phyloP scores from a whole-genome alignment of 208 protist species.

The Wallacemonas collosoma region DNA sequence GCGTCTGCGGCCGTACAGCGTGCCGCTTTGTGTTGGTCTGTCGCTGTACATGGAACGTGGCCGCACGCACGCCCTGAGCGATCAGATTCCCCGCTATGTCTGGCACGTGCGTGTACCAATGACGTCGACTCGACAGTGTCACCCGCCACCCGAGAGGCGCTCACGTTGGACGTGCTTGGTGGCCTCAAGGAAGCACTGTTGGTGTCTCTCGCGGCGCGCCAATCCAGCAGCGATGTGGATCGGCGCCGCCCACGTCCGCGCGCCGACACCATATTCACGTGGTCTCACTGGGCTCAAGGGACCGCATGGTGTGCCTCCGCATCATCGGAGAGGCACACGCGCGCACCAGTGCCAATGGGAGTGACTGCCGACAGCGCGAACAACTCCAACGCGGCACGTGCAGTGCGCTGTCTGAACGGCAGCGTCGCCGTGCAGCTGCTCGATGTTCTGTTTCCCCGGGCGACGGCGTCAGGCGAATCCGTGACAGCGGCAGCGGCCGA shows the following conservation, averaged over 20 bases:
- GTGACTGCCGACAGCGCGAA: too few relatives aligned
- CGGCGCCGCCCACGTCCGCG: neutral
- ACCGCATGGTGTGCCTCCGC: too few relatives aligned
- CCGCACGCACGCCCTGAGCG: neutral
- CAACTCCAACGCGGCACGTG: neutral
- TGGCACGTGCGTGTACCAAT: too few relatives aligned
- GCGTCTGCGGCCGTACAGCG: constrained; percentile 7
- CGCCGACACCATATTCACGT: neutral
- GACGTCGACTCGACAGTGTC: too few relatives aligned
- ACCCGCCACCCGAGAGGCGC: neutral
- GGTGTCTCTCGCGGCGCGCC: neutral
- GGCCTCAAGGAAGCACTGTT: constrained; percentile 7
- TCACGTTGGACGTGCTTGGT: neutral
- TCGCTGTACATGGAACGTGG: constrained; percentile 15
- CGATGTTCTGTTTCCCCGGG: neutral
- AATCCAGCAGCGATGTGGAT: neutral
- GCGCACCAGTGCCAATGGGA: too few relatives aligned
- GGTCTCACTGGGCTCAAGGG: neutral
- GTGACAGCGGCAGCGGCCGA: neutral
- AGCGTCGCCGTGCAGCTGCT: constrained; percentile 2
- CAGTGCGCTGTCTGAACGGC: neutral
- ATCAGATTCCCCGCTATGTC: too few relatives aligned
- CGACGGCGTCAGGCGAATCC: too few relatives aligned
- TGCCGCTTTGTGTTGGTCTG: constrained; percentile 7
- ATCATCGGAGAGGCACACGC: too few relatives aligned